A percentile compares a stretch with the other conserved stretches of the same genome.
Conservation (phyloP, 2,329 filamentous ascomycete genomes). For the Talaromyces sp. region DNA sequence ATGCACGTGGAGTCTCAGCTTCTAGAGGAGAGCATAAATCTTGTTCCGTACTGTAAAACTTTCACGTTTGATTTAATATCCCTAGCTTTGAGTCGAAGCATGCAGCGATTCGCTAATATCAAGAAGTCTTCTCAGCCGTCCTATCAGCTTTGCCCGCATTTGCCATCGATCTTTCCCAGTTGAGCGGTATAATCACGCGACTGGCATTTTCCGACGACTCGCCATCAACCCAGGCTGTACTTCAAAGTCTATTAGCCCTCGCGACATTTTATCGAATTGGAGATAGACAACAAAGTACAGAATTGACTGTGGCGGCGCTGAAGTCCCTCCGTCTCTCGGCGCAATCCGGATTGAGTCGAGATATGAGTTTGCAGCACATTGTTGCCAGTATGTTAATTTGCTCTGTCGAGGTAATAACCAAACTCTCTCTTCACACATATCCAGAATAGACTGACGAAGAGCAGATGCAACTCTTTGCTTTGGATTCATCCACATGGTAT, state of each 20-base stretch:
- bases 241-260: slow-evolving; percentile 6
- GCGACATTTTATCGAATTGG: background rate
- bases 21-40: background rate
- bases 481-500: background rate
- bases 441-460: background rate
- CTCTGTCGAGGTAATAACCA: background rate
- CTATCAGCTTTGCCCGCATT: slow-evolving; percentile 3
- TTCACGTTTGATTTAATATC: too few species aligned
- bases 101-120: background rate
- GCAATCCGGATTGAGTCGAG: background rate
- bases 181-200: slow-evolving; percentile 1
- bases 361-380: slow-evolving; percentile 7
- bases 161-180: background rate
- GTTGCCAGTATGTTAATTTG: slow-evolving; percentile 11
- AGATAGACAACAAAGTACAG: background rate
- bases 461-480: slow-evolving; percentile 2
- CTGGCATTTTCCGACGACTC: slow-evolving; percentile 3
- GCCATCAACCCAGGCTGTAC: background rate
- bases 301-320: background rate
- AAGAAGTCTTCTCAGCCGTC: slow-evolving; percentile 3
- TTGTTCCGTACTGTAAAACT: slow-evolving; percentile 8
- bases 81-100: background rate
- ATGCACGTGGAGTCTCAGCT: background rate
- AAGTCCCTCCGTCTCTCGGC: slow-evolving; percentile 3
- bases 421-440: background rate